Percentiles rank a stretch among this genome's conserved stretches.
Evolutionary conservation across 169 alveolate genomes (phyloP).

Genomic region (Miamiensis avidus): DNA sequence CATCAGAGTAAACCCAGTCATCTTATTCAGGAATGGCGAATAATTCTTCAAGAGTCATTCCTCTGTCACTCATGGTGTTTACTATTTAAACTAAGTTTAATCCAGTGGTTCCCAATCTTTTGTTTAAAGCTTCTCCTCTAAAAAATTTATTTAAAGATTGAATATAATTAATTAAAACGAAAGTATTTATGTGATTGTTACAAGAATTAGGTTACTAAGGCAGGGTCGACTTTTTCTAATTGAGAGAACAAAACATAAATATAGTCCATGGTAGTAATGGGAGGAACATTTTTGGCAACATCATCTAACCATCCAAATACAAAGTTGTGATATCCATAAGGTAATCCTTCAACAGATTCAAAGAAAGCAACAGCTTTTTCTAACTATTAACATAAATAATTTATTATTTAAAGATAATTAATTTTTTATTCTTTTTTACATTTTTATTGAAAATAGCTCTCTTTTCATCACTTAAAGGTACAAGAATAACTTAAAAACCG

Average conservation of each 20-base stretch:
- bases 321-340: conserved; percentile 87
- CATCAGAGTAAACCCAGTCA: conserved; percentile 81
- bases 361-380: conserved; percentile 72
- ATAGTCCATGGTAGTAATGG: conserved; percentile 57
- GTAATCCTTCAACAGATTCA: conserved; percentile 71
- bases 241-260: conserved; percentile 49
- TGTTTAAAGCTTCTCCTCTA: conserved; percentile 70
- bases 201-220: conserved; percentile 17
- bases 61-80: conserved; percentile 69
- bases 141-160: conserved; percentile 6
- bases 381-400: not conserved
- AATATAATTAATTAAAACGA: conserved; percentile 6
- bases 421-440: not conserved
- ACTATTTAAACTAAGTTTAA: conserved; percentile 56
- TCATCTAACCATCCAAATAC: conserved; percentile 85
- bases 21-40: conserved; percentile 78
- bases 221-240: conserved; percentile 63
- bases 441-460: conserved; percentile 64
- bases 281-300: conserved; percentile 70
- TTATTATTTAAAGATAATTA: too few relatives aligned
- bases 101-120: conserved; percentile 75
- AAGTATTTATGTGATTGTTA: not conserved
- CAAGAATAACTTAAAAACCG: conserved; percentile 71
- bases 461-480: conserved; percentile 74
- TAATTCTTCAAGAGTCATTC: conserved; percentile 59